phyloP scores from a whole-genome alignment of 2,329 filamentous ascomycete species.

The Sporothrix protearum region DNA sequence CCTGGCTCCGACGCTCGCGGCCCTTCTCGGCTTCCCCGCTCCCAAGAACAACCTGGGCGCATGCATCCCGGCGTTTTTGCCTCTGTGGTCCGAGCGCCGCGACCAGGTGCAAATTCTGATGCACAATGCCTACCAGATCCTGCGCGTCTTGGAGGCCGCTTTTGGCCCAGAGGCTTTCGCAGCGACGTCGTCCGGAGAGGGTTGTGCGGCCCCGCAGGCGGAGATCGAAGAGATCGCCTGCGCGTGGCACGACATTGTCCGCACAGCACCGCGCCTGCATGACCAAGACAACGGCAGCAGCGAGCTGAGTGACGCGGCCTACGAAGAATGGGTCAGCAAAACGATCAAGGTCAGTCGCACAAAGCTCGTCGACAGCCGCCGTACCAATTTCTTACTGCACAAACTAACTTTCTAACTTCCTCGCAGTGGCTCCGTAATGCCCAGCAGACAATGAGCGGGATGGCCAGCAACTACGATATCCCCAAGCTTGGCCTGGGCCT shows the following conservation, averaged over 20 bases:
- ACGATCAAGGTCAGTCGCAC: slow-evolving; percentile 40
- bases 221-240: slow-evolving; percentile 62
- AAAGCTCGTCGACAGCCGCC: background rate
- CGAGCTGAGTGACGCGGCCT: slow-evolving; percentile 16
- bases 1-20: slow-evolving; percentile 82
- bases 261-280: slow-evolving; percentile 19
- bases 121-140: slow-evolving; percentile 76
- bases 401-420: background rate
- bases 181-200: slow-evolving; percentile 26
- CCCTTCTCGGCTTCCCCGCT: slow-evolving; percentile 79
- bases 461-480: slow-evolving; percentile 89
- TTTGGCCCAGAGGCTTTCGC: slow-evolving; percentile 53
- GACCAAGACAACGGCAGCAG: slow-evolving; percentile 26
- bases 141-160: slow-evolving; percentile 70
- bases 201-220: slow-evolving; percentile 38
- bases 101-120: slow-evolving; percentile 67
- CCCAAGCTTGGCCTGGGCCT: slow-evolving; percentile 53
- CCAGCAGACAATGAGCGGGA: slow-evolving; percentile 78
- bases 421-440: slow-evolving; percentile 67
- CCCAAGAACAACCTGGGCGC: slow-evolving; percentile 87
- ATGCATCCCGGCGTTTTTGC: slow-evolving; percentile 74
- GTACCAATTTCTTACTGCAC: background rate
- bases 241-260: slow-evolving; percentile 55
- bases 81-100: slow-evolving; percentile 64
- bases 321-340: slow-evolving; percentile 26